Evolutionary conservation across 768 basidiomycete genomes (phyloP), one percentile per base, ranked within the genome.

Genomic region (Candolleomyces eurysporus): DNA sequence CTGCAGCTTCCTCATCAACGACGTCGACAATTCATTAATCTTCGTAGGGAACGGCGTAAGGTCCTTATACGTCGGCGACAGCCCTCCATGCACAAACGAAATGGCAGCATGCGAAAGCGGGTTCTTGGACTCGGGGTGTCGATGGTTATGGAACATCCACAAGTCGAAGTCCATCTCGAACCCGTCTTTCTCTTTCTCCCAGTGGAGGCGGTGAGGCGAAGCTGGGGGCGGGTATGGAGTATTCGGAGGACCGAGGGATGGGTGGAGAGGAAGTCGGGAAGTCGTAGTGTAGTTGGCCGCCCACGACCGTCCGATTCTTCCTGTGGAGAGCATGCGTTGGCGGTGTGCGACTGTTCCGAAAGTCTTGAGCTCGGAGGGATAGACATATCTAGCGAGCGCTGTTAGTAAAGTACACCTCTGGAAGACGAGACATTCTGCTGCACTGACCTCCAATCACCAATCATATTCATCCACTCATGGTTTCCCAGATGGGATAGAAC

Each of bases 381-480:
- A 90, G 30, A 96, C 94, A 65, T 95, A 97, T 82, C 93, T 91
- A 70, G 17, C 19, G 30, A 62, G n/a, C 49, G 36, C 45, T 9
- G 48, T 16, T 36, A 31, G 57, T 22, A 22, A 40, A 52, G n/a
- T 43, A 13, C 6, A 51, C 10, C 22, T 11, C 19, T 14, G 14
- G 50, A 43, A 5, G 30, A 19, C 32, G 26, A 45, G 32, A 14
- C 14, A 49, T 21, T 32, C 16, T 9, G 21, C 55, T 32, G 36
- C 21, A 19, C 32, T 26, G 52, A 67, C 64, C 68, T 67, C 68
- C 68, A 69, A 46, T 69, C 68, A 72, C 90, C 90, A 61, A 93
- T 88, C 14, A 84, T 86, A 65, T 96, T 96, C 94, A 98, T 97
- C 80, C 89, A 88, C 72, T 98, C 97, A 66, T 99, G 97, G 72